phyloP scores from a whole-genome alignment of 768 basidiomycete genomes.

The Rhizopogon sp. region DNA sequence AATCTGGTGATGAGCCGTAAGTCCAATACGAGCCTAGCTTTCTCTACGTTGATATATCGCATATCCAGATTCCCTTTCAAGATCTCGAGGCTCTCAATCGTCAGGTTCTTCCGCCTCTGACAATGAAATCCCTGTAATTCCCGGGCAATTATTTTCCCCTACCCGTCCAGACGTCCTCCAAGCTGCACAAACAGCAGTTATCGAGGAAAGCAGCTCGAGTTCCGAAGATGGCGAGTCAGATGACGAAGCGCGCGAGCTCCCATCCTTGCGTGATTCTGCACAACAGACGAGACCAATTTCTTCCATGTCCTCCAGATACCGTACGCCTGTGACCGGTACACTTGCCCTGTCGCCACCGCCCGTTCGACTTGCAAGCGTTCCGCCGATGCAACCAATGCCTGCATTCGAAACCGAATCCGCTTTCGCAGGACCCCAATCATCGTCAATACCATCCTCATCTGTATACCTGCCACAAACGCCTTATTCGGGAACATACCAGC shows the following conservation, averaged over 20 bases:
- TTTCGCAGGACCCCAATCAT: slow-evolving; percentile 46
- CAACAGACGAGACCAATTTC: slow-evolving; percentile 56
- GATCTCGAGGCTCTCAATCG: slow-evolving; percentile 55
- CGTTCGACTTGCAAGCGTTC: slow-evolving; percentile 37
- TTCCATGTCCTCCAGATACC: slow-evolving; percentile 77
- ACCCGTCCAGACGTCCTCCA: slow-evolving; percentile 13
- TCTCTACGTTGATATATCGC: background rate
- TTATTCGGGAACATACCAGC: slow-evolving; percentile 34
- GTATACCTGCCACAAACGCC: slow-evolving; percentile 32
- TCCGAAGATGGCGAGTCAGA: slow-evolving; percentile 45
- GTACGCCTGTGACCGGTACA: slow-evolving; percentile 68
- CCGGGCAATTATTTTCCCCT: slow-evolving; percentile 1
- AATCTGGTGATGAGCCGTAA: slow-evolving; percentile 65
- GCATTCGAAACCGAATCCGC: slow-evolving; percentile 70
- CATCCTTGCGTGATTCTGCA: slow-evolving; percentile 33
- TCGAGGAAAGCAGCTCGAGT: slow-evolving; percentile 27
- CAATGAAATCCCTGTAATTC: slow-evolving; percentile 17
- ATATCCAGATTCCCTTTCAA: slow-evolving; percentile 32
- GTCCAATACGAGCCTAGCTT: slow-evolving; percentile 16
- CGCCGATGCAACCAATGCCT: slow-evolving; percentile 68
- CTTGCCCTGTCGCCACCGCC: slow-evolving; percentile 54
- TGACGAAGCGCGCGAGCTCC: slow-evolving; percentile 43
- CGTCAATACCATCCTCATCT: slow-evolving; percentile 33
- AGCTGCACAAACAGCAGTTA: slow-evolving; percentile 11
- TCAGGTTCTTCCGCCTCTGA: slow-evolving; percentile 62